Base-by-base conservation (phyloP, 1,139 yeast genomes). In the Pichiaceae sp. region DNA sequence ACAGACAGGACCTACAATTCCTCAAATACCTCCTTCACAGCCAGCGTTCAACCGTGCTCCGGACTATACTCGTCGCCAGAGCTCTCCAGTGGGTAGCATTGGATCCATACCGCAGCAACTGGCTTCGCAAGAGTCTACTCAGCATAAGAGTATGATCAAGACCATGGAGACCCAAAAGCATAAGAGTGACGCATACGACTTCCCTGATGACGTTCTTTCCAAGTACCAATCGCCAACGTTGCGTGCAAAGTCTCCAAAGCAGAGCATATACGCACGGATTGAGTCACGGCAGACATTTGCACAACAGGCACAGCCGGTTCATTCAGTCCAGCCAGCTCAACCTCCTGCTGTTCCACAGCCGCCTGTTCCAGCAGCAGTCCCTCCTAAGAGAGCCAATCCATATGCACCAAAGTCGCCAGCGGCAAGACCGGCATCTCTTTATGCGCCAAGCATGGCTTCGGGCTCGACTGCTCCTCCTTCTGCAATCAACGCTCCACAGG, bases 131-230 rank as follows among this genome's bases (percentile, higher is more conserved):
- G 19, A 15, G 12, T n/a, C 32, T 17, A 11, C 17, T 9, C 14
- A 25, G 8, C 31, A 40, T 30, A 39, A 39, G 33, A 31, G 56
- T 11, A 52, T 62, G 33, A 40, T 56, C 9, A 44, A 57, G 39
- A 62, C 61, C 37, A 53, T 74, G 14, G 67, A 64, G 32, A 58
- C 58, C 18, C 65, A 65, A 18, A 77, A 78, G 53, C 70, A 70
- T 49, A 78, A 75, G 49, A 71, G 78, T 15, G 85, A 79, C 59
- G 85, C 86, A 1, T 85, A 83, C 52, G 95, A 85, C 53, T 77
- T 85, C 48, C 95, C 95, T 1, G 62, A 70, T 29, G 78, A 69
- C 37, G 58, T 84, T 36, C 62, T 83, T 20, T 64, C 63, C 27
- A 64, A 59, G 32, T 25, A 12, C 28, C 49, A 44, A 20, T 39